Evolutionary conservation across 2,329 filamentous ascomycete species (phyloP).

Genomic region (Fusarium caatingaense): DNA sequence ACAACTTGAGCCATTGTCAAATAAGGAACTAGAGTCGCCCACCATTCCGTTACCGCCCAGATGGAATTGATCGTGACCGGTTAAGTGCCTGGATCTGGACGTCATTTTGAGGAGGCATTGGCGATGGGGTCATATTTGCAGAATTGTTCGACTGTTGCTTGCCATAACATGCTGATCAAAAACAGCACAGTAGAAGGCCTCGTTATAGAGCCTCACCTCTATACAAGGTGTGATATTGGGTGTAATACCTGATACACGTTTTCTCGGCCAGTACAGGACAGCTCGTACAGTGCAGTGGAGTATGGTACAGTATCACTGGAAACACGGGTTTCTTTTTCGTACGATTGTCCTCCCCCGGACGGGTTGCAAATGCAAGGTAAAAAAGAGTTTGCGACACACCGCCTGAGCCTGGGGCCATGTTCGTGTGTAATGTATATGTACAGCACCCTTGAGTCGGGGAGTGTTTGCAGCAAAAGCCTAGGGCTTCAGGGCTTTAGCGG

Average conservation of each 20-base stretch:
- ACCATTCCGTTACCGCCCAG: constrained; percentile 44
- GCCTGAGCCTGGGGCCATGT: constrained; percentile 39
- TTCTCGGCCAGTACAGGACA: constrained; percentile 34
- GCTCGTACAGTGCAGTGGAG: background rate
- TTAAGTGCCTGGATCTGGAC: constrained; percentile 26
- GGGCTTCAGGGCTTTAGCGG: constrained; percentile 31
- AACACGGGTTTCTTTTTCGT: constrained; percentile 38
- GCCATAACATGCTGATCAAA: constrained; percentile 18
- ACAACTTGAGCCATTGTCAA: constrained; percentile 49
- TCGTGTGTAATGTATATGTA: constrained; percentile 27
- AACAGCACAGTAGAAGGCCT: constrained; percentile 28
- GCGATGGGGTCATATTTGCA: constrained; percentile 27
- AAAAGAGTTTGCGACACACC: constrained; percentile 41
- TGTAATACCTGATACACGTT: constrained; percentile 31
- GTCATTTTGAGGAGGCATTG: constrained; percentile 34
- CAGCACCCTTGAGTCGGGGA: constrained; percentile 27
- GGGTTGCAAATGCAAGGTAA: constrained; percentile 15
- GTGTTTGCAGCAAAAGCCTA: constrained; percentile 41
- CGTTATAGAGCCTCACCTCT: constrained; percentile 7
- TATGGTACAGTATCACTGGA: constrained; percentile 22
- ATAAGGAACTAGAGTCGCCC: constrained; percentile 46
- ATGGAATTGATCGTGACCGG: constrained; percentile 34
- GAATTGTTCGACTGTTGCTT: background rate
- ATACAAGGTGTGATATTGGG: constrained; percentile 30
- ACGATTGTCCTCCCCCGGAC: constrained; percentile 23